Evolutionary conservation across 345 rosid genomes (phyloP).

Genomic region (Eucalyptus regnans): DNA sequence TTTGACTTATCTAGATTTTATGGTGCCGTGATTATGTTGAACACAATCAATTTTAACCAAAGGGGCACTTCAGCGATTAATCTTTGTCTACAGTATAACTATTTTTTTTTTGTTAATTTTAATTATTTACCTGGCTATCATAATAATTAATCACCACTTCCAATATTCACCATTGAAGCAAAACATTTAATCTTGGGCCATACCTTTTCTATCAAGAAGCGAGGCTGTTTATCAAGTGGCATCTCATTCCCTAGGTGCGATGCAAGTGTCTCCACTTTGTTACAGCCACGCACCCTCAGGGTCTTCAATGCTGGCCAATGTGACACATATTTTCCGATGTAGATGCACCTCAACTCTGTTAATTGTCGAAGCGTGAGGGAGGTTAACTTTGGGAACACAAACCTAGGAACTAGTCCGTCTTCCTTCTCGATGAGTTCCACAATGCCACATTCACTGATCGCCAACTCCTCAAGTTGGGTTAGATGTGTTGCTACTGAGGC

Average conservation of each 20-base stretch:
- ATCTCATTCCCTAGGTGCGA: accelerated
- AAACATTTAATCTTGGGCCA: neutral
- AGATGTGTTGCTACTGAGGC: no score
- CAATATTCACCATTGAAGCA: no score
- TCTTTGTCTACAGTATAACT: no score
- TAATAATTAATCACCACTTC: no score
- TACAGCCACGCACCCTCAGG: accelerated
- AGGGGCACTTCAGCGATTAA: no score
- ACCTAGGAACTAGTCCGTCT: accelerated
- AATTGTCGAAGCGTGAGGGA: accelerated
- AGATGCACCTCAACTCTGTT: neutral
- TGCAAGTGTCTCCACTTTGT: neutral
- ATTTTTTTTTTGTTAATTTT: no score
- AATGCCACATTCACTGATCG: accelerated
- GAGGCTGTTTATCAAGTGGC: neutral
- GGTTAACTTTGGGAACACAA: neutral
- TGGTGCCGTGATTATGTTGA: no score
- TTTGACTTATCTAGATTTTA: no score
- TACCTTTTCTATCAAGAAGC: neutral
- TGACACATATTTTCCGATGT: neutral
- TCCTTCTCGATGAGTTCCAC: neutral
- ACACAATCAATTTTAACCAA: no score
- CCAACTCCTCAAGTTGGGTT: no score
- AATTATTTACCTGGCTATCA: no score
- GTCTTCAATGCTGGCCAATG: neutral